phyloP scores from a whole-genome alignment of 257 asterid species.

The Anisodus tanguticus region DNA sequence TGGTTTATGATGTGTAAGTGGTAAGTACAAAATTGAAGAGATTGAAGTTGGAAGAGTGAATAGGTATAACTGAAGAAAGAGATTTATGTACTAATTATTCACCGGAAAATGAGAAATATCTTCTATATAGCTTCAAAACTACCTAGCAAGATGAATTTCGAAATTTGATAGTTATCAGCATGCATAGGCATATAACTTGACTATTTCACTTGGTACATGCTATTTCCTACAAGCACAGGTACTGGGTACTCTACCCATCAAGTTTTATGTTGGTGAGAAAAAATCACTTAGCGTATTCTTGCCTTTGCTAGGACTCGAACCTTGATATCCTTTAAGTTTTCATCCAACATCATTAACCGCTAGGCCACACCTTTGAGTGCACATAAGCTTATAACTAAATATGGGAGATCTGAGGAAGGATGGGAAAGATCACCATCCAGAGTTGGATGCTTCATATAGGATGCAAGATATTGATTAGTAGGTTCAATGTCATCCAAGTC shows the following conservation, averaged over 20 bases:
- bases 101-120: not conserved
- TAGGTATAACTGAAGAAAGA: not conserved
- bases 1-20: not conserved
- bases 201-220: not conserved
- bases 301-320: not conserved
- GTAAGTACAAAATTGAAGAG: not conserved
- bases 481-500: not conserved
- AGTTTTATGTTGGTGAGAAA: conserved; percentile 3
- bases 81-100: not conserved
- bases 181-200: not conserved
- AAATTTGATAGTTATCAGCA: not conserved
- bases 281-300: not conserved
- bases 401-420: not conserved
- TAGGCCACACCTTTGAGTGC: not conserved
- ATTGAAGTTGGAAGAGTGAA: conserved; percentile 4
- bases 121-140: not conserved
- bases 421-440: not conserved
- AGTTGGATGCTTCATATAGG: conserved; percentile 5
- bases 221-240: not conserved
- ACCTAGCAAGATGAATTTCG: not conserved
- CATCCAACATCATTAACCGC: not conserved
- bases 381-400: conserved; percentile 6
- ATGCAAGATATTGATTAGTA: not conserved
- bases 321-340: not conserved
- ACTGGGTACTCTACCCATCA: not conserved